Conservation (phyloP, 2,329 filamentous ascomycete species). For the Aspergillus fructus region DNA sequence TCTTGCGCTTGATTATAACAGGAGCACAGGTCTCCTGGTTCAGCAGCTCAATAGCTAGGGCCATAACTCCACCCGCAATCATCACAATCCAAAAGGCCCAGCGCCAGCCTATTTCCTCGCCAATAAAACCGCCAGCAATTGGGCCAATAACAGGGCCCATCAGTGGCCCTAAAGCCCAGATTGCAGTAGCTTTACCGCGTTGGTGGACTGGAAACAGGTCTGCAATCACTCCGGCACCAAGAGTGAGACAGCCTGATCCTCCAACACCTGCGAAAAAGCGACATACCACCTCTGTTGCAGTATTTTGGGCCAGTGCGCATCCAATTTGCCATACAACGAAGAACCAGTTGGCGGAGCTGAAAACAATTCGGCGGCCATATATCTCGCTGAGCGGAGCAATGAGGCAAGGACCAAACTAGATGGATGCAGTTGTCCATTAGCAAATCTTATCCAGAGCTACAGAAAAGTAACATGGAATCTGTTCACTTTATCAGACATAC, state of each 20-base stretch:
- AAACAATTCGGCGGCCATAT: slow-evolving; percentile 61
- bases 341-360: slow-evolving; percentile 57
- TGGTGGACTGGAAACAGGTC: slow-evolving; percentile 45
- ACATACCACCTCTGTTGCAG: slow-evolving; percentile 59
- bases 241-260: slow-evolving; percentile 36
- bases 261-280: slow-evolving; percentile 60
- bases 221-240: slow-evolving; percentile 48
- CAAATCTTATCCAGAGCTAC: no score
- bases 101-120: slow-evolving; percentile 43
- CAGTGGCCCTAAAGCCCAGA: slow-evolving; percentile 42
- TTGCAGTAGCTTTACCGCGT: slow-evolving; percentile 43
- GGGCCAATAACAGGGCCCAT: slow-evolving; percentile 36
- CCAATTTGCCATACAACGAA: slow-evolving; percentile 63
- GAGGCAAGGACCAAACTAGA: slow-evolving; percentile 55
- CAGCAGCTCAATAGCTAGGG: slow-evolving; percentile 21
- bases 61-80: slow-evolving; percentile 36
- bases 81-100: slow-evolving; percentile 50
- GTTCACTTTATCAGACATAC: slow-evolving; percentile 12
- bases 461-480: no score
- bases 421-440: neutral
- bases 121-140: slow-evolving; percentile 41
- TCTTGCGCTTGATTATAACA: slow-evolving; percentile 28
- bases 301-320: slow-evolving; percentile 56
- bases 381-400: slow-evolving; percentile 67
- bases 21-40: slow-evolving; percentile 27